Base-by-base conservation (phyloP, 2,329 filamentous ascomycete genomes). In the Aspergillus vadensis region DNA sequence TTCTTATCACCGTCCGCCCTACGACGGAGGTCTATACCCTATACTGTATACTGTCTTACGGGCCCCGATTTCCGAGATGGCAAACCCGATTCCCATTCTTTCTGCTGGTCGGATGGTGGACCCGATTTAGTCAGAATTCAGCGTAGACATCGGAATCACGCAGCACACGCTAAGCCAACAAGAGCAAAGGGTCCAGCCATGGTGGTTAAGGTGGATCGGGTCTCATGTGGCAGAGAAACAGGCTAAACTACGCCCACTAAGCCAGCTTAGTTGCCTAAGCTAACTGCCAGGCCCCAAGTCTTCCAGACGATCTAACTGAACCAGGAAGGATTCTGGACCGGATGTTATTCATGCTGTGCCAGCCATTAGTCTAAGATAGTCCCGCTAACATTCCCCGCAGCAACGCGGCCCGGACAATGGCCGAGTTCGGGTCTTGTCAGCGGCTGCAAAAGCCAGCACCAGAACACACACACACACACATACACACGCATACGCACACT, bases 321-420 rank as follows among this genome's bases (percentile, higher is more conserved):
- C 59, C 58, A 63, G 66, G 66, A 68, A 68, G 62, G 63, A 63
- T 68, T 68, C 66, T 65, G 64, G 66, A 67, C 61, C 58, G 55
- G 25, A 55, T 52, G 38, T 48, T 55, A 51, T 58, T 53, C 51
- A 50, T 27, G 47, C 47, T 17, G 17, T 17, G 47, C 47, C 44
- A 27, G 32, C 32, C 32, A 36, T 36, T 36, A 36, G 27, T 30
- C 27, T 30, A 25, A 12, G 5, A 14, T 27, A 21, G 44, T 30
- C 8, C 47, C 47, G 47, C 43, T 36, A 53, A 44, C 36, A 43
- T 62, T 64, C 64, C 60, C 65, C 63, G 64, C 63, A 65, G 61
- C 30, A 61, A 53, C 57, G 55, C 62, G 62, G 57, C 61, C 58
- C 58, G 64, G 60, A 56, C 8, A 12, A 43, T 55, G 59, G 44